Evolutionary conservation across 805 yeast species (phyloP).

Genomic region (Saccharomycopsis sp.): DNA sequence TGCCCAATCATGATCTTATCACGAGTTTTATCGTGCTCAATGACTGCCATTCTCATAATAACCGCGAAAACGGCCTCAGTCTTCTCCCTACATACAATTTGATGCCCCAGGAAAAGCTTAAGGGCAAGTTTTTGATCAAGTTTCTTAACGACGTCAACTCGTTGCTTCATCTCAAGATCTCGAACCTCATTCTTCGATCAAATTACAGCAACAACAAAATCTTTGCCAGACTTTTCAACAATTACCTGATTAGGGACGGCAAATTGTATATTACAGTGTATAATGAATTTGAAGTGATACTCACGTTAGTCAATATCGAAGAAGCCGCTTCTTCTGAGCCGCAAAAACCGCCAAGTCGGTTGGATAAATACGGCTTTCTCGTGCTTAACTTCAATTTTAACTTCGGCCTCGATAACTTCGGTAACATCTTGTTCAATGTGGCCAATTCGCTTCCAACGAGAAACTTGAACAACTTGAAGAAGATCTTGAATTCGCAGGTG

Average conservation of each 20-base stretch:
- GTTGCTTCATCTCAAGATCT: constrained; percentile 14
- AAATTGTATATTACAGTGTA: constrained; percentile 9
- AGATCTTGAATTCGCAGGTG: constrained; percentile 7
- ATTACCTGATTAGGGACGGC: constrained; percentile 15
- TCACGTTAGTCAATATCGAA: constrained; percentile 11
- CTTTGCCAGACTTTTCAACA: constrained; percentile 1
- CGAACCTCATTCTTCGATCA: constrained; percentile 5
- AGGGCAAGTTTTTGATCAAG: constrained; percentile 7
- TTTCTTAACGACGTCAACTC: constrained; percentile 11
- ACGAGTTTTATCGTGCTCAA: constrained; percentile 83
- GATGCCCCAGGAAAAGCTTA: constrained; percentile 1
- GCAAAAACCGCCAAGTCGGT: neutral
- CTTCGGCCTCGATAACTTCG: constrained; percentile 14
- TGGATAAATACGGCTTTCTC: constrained; percentile 10
- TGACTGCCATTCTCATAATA: constrained; percentile 37
- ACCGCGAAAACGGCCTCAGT: constrained; percentile 9
- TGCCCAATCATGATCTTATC: constrained; percentile 84
- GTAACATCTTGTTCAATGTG: constrained; percentile 9
- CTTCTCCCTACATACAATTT: constrained; percentile 19
- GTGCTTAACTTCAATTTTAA: constrained; percentile 12
- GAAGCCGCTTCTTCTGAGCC: neutral
- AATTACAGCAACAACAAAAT: neutral
- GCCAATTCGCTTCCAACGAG: constrained; percentile 5
- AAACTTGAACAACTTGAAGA: constrained; percentile 8
- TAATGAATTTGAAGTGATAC: constrained; percentile 16